phyloP scores from a whole-genome alignment of 2,329 filamentous ascomycete species.

The Neoarthrinium moseri region DNA sequence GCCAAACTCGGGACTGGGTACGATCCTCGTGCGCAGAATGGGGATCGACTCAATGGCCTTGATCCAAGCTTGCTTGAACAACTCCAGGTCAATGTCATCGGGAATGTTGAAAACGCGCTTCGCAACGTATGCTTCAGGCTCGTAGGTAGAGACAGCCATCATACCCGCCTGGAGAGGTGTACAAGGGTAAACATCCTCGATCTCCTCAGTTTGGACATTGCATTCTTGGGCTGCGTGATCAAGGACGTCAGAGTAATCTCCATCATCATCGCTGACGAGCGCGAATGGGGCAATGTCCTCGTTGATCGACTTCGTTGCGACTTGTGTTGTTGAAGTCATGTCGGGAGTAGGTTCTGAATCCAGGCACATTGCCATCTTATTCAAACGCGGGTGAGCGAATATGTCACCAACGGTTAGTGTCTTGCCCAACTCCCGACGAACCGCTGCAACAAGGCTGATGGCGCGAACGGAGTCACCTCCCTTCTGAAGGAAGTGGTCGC shows the following conservation, averaged over 20 bases:
- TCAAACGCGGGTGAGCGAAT: constrained; percentile 1
- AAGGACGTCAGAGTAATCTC: too few relatives aligned
- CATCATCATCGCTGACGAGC: too few relatives aligned
- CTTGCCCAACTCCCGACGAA: not conserved
- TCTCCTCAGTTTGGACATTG: not conserved
- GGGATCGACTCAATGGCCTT: not conserved
- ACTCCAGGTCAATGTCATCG: not conserved
- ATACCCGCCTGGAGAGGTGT: constrained; percentile 9
- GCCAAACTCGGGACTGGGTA: not conserved
- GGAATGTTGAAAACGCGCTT: constrained; percentile 7
- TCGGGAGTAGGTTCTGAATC: too few relatives aligned
- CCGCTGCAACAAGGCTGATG: not conserved
- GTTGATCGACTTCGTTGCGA: too few relatives aligned
- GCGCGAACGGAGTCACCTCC: constrained; percentile 6
- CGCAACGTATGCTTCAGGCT: constrained; percentile 6
- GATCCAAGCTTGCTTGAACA: constrained; percentile 6
- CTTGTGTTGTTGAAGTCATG: too few relatives aligned
- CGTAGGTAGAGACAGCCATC: constrained; percentile 3
- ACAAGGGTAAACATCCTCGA: constrained; percentile 6
- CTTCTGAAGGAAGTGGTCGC: constrained; percentile 1
- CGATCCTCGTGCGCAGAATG: constrained; percentile 2
- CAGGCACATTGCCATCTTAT: constrained; percentile 4
- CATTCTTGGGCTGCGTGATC: not conserved
- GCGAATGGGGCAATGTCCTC: too few relatives aligned
- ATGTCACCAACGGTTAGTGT: constrained; percentile 8